These are phyloP conservation scores for Penicillium macrosclerotiorum DNA, from an alignment of 495 filamentous ascomycete species.

Conservation along the genomic window DNA sequence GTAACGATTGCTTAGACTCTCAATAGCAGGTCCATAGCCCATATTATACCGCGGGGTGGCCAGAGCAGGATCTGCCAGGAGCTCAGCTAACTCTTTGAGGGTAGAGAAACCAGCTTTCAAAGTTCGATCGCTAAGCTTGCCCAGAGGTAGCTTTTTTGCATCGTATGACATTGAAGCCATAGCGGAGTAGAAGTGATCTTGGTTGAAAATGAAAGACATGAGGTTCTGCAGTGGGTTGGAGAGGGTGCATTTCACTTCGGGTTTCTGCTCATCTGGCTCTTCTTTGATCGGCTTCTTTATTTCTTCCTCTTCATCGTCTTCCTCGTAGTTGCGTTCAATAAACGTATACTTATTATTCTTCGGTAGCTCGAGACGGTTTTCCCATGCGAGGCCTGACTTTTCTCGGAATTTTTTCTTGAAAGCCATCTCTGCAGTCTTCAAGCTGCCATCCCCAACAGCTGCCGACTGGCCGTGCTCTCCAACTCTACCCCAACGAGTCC, in stretches of 20 bases:
- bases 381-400: slow-evolving; percentile 72
- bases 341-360: slow-evolving; percentile 73
- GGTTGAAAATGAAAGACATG: slow-evolving; percentile 81
- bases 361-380: slow-evolving; percentile 54
- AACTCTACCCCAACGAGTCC: slow-evolving; percentile 78
- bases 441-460: slow-evolving; percentile 36
- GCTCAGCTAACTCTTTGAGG: slow-evolving; percentile 68
- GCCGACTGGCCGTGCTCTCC: slow-evolving; percentile 66
- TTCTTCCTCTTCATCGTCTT: slow-evolving; percentile 64
- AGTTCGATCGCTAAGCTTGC: slow-evolving; percentile 76
- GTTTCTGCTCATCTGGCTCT: slow-evolving; percentile 22
- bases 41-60: slow-evolving; percentile 46
- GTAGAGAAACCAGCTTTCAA: slow-evolving; percentile 67
- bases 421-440: slow-evolving; percentile 45
- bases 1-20: slow-evolving; percentile 67
- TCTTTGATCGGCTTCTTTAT: slow-evolving; percentile 26
- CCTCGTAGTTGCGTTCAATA: slow-evolving; percentile 66
- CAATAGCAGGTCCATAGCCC: slow-evolving; percentile 40
- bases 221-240: slow-evolving; percentile 58
- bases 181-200: slow-evolving; percentile 58
- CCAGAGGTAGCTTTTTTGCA: slow-evolving; percentile 72
- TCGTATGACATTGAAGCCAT: slow-evolving; percentile 75
- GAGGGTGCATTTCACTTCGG: slow-evolving; percentile 52
- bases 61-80: slow-evolving; percentile 51
- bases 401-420: slow-evolving; percentile 77